Evolutionary conservation across 192 early-diverging fungal genomes (phyloP).

Genomic region (Coemansia sp.): DNA sequence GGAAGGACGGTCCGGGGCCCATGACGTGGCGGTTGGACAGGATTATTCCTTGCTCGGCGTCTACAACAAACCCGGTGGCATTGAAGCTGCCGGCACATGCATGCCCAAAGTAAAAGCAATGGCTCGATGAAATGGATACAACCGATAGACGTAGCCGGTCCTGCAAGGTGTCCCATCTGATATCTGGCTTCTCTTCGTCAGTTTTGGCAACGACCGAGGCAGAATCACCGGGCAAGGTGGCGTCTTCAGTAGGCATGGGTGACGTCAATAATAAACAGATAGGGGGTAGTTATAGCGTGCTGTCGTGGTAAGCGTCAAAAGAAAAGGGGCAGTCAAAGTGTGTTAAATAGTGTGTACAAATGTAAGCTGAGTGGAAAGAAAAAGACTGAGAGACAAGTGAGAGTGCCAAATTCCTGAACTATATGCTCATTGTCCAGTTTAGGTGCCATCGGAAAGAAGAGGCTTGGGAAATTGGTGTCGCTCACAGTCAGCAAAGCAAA

Average conservation of each 20-base stretch:
- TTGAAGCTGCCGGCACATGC: not conserved
- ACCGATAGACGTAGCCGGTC: conserved; percentile 17
- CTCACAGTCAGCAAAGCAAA: not conserved
- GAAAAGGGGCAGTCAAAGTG: not conserved
- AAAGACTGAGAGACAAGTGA: not conserved
- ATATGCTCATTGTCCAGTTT: not conserved
- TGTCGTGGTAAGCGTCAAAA: not conserved
- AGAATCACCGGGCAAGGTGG: not conserved
- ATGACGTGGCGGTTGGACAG: conserved; percentile 79
- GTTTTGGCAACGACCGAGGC: not conserved
- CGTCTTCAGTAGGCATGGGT: not conserved
- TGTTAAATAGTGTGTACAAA: not conserved
- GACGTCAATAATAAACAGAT: too few relatives aligned
- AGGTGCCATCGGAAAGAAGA: not conserved
- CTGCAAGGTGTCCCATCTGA: conserved; percentile 33
- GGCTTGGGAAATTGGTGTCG: not conserved
- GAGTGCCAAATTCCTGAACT: not conserved
- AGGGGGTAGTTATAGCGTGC: too few relatives aligned
- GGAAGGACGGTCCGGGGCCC: conserved; percentile 65
- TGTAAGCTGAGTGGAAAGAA: not conserved
- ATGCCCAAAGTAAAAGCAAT: conserved; percentile 8
- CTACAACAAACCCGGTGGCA: conserved; percentile 78
- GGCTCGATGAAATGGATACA: conserved; percentile 10
- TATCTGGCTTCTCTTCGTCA: not conserved
- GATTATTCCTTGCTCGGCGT: conserved; percentile 68